phyloP scores from a whole-genome alignment of 2,329 filamentous ascomycete genomes.

The Alternaria sp. region DNA sequence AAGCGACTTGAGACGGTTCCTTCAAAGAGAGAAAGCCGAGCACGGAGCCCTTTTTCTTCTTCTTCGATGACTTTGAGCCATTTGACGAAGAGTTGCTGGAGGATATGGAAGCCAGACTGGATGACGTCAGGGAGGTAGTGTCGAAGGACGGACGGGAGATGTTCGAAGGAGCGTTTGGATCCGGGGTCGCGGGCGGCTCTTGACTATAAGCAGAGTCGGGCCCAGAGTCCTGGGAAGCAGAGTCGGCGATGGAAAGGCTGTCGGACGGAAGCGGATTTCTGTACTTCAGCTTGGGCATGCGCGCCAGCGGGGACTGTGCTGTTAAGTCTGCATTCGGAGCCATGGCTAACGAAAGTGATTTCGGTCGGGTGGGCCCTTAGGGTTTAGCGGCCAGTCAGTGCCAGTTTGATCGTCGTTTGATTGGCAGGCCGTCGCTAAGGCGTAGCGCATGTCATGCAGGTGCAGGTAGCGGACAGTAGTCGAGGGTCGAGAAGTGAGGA shows the following conservation, averaged over 20 bases:
- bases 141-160: constrained; percentile 20
- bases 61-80: constrained; percentile 36
- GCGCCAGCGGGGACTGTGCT: constrained; percentile 32
- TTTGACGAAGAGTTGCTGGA: constrained; percentile 34
- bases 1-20: constrained; percentile 56
- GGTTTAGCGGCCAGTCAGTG: constrained; percentile 25
- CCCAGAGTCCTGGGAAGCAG: constrained; percentile 9
- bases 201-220: constrained; percentile 5
- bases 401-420: constrained; percentile 19
- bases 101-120: constrained; percentile 41
- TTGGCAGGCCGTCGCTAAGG: constrained; percentile 23
- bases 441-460: constrained; percentile 26
- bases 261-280: constrained; percentile 39
- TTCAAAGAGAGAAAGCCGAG: constrained; percentile 56
- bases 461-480: constrained; percentile 14
- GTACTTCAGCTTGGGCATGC: constrained; percentile 45
- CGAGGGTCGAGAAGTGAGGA: constrained; percentile 6
- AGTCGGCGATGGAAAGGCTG: constrained; percentile 21
- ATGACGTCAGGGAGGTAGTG: constrained; percentile 31
- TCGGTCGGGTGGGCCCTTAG: constrained; percentile 25
- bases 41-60: constrained; percentile 47
- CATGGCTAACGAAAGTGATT: constrained; percentile 37
- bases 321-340: constrained; percentile 34
- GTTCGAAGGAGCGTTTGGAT: constrained; percentile 12
- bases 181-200: constrained; percentile 12